Percentiles rank a stretch among this genome's conserved stretches.
phyloP scores from a whole-genome alignment of 257 asterid genomes.

The Solanum pennellii region DNA sequence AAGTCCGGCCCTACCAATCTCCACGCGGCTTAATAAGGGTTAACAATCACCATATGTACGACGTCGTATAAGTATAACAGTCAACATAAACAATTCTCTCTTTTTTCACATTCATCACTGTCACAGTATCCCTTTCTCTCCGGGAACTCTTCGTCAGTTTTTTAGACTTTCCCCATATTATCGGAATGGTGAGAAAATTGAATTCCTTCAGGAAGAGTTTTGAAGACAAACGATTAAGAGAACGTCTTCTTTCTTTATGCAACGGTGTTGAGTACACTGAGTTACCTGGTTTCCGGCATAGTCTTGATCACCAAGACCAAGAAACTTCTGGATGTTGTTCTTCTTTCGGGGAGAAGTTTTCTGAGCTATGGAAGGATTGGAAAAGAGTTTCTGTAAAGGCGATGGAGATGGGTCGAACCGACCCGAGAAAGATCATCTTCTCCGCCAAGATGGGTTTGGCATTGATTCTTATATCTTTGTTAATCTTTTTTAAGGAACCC shows the following conservation, averaged over 20 bases:
- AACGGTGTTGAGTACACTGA: constrained; percentile 6
- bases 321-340: constrained; percentile 5
- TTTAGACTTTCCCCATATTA: neutral
- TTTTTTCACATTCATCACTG: neutral
- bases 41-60: neutral
- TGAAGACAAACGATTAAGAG: constrained; percentile 17
- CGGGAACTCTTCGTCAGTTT: neutral
- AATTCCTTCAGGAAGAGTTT: constrained; percentile 24
- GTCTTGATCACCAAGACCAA: neutral
- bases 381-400: constrained; percentile 16
- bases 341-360: neutral
- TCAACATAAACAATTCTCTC: neutral
- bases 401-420: constrained; percentile 49
- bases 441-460: constrained; percentile 65
- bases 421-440: constrained; percentile 54
- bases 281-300: neutral
- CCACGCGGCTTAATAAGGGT: neutral
- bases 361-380: constrained; percentile 7
- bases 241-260: constrained; percentile 9
- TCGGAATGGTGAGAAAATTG: constrained; percentile 6
- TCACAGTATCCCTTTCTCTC: neutral
- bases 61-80: neutral
- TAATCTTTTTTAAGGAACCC: constrained; percentile 52
- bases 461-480: constrained; percentile 43
- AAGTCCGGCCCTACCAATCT: neutral